Evolutionary conservation across 805 yeast species (phyloP).

Genomic region (Barnettozyma botsteinii): DNA sequence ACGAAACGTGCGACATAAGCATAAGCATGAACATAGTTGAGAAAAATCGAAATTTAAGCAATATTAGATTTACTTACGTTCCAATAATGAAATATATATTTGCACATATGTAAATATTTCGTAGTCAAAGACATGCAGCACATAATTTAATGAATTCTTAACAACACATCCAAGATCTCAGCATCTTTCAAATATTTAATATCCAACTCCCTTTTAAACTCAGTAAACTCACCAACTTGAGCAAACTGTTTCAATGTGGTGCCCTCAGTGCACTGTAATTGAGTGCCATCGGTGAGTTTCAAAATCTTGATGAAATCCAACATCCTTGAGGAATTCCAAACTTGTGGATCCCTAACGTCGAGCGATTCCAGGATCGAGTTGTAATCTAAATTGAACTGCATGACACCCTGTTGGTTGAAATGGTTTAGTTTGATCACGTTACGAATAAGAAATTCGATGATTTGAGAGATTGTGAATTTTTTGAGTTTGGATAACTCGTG

Average conservation of each 20-base stretch:
- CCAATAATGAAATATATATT: too few species aligned
- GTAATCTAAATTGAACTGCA: constrained; percentile 30
- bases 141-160: constrained; percentile 27
- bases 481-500: constrained; percentile 20
- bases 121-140: too few species aligned
- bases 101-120: too few species aligned
- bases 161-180: constrained; percentile 33
- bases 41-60: too few species aligned
- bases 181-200: constrained; percentile 25
- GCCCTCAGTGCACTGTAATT: constrained; percentile 11
- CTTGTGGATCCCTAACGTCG: too few species aligned
- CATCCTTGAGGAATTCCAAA: too few species aligned
- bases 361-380: too few species aligned
- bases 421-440: constrained; percentile 33
- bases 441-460: constrained; percentile 30
- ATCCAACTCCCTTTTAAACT: constrained; percentile 19
- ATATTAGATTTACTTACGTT: too few species aligned
- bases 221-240: constrained; percentile 23
- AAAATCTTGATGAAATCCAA: constrained; percentile 23
- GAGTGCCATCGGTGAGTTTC: constrained; percentile 23
- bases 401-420: constrained; percentile 29
- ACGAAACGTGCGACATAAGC: too few species aligned
- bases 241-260: constrained; percentile 26
- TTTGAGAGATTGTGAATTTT: constrained; percentile 21
- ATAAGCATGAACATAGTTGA: too few species aligned